Percentiles rank a stretch among this genome's conserved stretches.
Conservation (phyloP, 257 asterid species). For the Capsicum baccatum region DNA sequence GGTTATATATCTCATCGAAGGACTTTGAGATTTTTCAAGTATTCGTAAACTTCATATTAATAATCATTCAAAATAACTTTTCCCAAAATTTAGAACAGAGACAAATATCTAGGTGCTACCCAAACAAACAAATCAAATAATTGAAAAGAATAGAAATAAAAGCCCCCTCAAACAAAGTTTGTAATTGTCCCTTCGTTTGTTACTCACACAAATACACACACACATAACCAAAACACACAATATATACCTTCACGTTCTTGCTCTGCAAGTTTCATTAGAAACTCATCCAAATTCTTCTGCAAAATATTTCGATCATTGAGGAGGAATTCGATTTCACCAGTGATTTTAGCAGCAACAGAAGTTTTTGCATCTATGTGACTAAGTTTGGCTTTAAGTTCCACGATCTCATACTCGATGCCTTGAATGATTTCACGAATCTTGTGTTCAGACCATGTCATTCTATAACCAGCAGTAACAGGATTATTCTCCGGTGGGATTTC, state of each 20-base stretch:
- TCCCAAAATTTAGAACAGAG: too few relatives aligned
- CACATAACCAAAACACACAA: background rate
- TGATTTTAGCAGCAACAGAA: background rate
- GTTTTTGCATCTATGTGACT: background rate
- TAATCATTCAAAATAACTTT: too few relatives aligned
- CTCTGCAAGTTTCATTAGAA: background rate
- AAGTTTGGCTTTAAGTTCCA: background rate
- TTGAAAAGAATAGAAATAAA: background rate
- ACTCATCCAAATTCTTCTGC: background rate
- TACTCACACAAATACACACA: background rate
- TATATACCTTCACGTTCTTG: slow-evolving; percentile 11
- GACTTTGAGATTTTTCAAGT: background rate
- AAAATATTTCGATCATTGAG: background rate
- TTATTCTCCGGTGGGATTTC: too few relatives aligned
- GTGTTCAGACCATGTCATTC: background rate
- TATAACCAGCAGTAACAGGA: too few relatives aligned
- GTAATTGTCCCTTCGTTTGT: background rate
- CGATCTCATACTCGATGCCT: background rate
- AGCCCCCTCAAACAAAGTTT: too few relatives aligned
- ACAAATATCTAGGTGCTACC: too few relatives aligned
- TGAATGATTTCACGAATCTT: too few relatives aligned
- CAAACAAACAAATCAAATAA: too few relatives aligned
- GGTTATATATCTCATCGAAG: background rate
- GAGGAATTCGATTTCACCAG: background rate
- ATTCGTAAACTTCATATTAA: background rate